Base-by-base conservation (phyloP, 345 rosid genomes). In the Citrus cavaleriei region DNA sequence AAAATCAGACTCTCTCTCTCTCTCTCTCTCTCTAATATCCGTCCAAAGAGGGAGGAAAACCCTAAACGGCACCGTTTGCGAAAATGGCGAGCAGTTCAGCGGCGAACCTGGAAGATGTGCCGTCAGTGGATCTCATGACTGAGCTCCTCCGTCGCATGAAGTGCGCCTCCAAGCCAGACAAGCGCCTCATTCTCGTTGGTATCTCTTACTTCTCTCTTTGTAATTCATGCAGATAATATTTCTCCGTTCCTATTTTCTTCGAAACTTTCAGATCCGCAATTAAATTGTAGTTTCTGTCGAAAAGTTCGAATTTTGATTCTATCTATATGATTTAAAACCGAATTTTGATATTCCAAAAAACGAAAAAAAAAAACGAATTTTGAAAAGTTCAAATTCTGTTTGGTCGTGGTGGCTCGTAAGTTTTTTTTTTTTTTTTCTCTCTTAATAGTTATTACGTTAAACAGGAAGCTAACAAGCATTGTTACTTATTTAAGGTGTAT, bases 81-180 rank as follows among this genome's bases (percentile, higher is more conserved):
- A 21, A 32, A 82, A 89, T 89, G 93, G 96, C 92, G 76, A 83
- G 72, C 61, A 77, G 72, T 80, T 78, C 88, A 9, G 73, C 88
- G 9, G 78, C 77, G 16, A 91, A 85, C 83, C 78, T 95, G 86
- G 99, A 95, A 85, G 97, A 95, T 80, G 89, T 93, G 54, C 91
- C 91, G 18, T 89, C 97, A 3, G 86, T 88, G 46, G 85, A 92
- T 87, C 96, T 95, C 83, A 92, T 90, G 96, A 83, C 85, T 32
- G 98, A 95, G 89, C 95, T 95, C 77, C 97, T 95, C 79, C 99
- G 96, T 73, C 98, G 99, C 73, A 83, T 95, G 95, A 91, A 87
- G 77, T 95, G 99, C 83, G 84, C 97, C 71, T 25, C 96, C 79
- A 92, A 91, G 61, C 96, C 99, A 51, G 97, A 95, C 79, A 93